Base-by-base conservation (phyloP, 2,329 filamentous ascomycete genomes). In the Alternaria atra region DNA sequence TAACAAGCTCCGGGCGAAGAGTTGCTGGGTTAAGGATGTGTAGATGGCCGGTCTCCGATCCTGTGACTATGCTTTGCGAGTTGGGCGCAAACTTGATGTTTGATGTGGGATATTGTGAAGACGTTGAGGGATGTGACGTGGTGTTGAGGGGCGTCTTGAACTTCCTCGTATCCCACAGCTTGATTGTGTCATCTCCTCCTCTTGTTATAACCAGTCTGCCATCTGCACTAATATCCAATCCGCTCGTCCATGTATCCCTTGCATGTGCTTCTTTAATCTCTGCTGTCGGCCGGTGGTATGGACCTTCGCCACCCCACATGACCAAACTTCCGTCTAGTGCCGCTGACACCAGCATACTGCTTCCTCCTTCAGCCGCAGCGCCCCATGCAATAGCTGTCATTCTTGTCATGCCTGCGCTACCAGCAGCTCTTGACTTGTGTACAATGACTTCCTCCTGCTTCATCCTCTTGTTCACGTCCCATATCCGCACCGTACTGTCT, bases 341-440 rank as follows among this genome's bases (percentile, higher is more conserved):
- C 7, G 94, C 90, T 9, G 91, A 88, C 37, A 97, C 88, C 1
- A 99, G 85, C 15, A 97, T 79, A 72, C 90, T 93, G 73, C 86
- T 90, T 6, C 89, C 89, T n/a, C 92, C 92, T 72, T 94, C 91
- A 17, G 86, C 82, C 0, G 91, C 87, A 8, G 86, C 87, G 12
- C 90, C 92, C 94, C 95, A 99, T 5, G 89, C 90, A 20, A 98
- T 91, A 27, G 93, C 90, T 6, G 94, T 98, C 90, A 99, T 97
- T 74, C 94, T 90, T 34, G 93, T 95, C 73, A 95, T 89, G 12
- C 95, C 95, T 27, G 93, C 95, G 44, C 91, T 91, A 0, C 94
- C 95, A 8, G 91, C 87, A n/a, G 90, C 90, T 74, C 89, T 92
- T 8, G 94, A 97, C 79, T 98, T 98, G 83, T 97, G 94, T 20